Evolutionary conservation across 306 rosid genomes (phyloP), one percentile per base, ranked within the genome.

Genomic region (Nissolia schottii): DNA sequence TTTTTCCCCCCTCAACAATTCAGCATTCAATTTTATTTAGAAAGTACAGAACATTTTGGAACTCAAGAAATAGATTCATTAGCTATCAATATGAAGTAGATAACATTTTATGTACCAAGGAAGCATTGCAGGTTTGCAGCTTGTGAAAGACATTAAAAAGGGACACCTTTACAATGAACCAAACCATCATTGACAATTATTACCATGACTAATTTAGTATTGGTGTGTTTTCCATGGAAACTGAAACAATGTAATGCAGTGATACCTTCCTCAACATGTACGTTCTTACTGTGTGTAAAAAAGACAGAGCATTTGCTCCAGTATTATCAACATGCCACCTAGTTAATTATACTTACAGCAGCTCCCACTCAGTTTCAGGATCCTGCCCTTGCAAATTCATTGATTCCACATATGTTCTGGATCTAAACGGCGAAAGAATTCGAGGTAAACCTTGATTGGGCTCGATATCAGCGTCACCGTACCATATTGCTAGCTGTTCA

Each of bases 401-500:
- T 0, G 38, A 15, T 49, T 71, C 64, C 61, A 49, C 22, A 15
- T 55, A 12, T 28, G 62, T 66, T 68, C 27, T 63, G 35, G 79
- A 84, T 74, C 70, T 75, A 25, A 80, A 70, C 55, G 69, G 80
- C 28, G 67, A 25, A 22, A 4, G 41, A 65, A 63, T 64, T 60
- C 24, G 79, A 0, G 74, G 73, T 29, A 18, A 6, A 51, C 70
- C 73, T 59, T 57, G 46, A 35, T 24, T 37, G 45, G 58, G 23
- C 24, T 79, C 83, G 12, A 84, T 54, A 62, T 82, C 88, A 14
- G 69, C 13, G 38, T 89, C 97, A 58, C 96, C 99, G 45, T 79
- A 88, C 97, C 96, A 94, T 78, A 91, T 83, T 25, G 93, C 94
- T 19, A 94, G 88, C 77, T 81, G 92, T 75, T 94, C 90, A 28